phyloP scores from a whole-genome alignment of 257 asterid genomes.

The Cordia subcordata region DNA sequence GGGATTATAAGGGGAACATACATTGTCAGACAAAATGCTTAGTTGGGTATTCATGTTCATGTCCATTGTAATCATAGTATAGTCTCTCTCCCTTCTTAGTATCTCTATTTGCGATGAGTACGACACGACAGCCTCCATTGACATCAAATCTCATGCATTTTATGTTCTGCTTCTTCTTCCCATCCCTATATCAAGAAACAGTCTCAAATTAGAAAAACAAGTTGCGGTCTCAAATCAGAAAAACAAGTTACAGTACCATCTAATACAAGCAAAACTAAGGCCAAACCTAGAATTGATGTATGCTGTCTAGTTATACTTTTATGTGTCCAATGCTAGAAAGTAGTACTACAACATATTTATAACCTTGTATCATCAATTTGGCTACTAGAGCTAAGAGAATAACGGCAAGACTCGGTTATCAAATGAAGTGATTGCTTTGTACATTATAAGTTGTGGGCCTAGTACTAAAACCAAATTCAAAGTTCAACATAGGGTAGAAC shows the following conservation, averaged over 20 bases:
- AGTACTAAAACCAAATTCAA: neutral
- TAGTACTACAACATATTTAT: too few relatives aligned
- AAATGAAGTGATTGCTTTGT: too few relatives aligned
- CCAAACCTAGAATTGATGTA: too few relatives aligned
- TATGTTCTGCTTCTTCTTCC: constrained; percentile 85
- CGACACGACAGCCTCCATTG: constrained; percentile 67
- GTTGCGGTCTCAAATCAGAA: too few relatives aligned
- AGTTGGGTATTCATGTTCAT: constrained; percentile 85
- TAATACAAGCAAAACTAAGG: neutral
- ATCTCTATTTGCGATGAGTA: constrained; percentile 74
- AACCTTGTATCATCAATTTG: too few relatives aligned
- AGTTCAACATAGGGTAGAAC: too few relatives aligned
- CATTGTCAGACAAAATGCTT: constrained; percentile 64
- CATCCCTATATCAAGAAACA: constrained; percentile 48
- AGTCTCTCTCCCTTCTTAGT: constrained; percentile 77
- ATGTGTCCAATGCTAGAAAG: too few relatives aligned
- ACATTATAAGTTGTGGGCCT: neutral
- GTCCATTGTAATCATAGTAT: constrained; percentile 87
- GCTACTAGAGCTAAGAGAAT: too few relatives aligned
- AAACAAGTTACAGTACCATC: too few relatives aligned
- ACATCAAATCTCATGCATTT: constrained; percentile 79
- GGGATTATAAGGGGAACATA: constrained; percentile 16
- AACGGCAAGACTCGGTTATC: too few relatives aligned
- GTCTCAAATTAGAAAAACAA: neutral
- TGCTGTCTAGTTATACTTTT: too few relatives aligned